Conservation (phyloP, 139 green algal species). For the Haematococcus lacustris region DNA sequence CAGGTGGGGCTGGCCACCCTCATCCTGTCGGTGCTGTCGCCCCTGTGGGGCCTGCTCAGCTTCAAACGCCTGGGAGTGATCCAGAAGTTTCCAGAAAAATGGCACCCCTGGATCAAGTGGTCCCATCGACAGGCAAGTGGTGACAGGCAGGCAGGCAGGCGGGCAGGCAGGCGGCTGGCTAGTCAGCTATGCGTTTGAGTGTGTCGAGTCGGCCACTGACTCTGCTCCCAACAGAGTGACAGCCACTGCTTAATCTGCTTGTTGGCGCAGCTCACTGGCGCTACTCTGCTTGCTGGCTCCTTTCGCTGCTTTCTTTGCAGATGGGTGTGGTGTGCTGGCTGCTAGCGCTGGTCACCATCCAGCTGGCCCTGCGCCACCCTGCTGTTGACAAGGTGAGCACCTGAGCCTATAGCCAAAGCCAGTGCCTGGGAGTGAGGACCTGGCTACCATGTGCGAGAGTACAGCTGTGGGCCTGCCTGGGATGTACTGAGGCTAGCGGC, state of each 20-base stretch:
- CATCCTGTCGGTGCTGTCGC: constrained; percentile 25
- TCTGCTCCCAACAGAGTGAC: too few relatives aligned
- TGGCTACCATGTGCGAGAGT: too few relatives aligned
- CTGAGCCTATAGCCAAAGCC: too few relatives aligned
- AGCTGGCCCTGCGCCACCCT: constrained; percentile 47
- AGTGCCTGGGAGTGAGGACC: too few relatives aligned
- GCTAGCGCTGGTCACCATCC: constrained; percentile 40
- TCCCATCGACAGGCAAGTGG: constrained; percentile 37
- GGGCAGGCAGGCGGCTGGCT: neutral
- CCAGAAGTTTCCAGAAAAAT: constrained; percentile 34
- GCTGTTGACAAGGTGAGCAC: constrained; percentile 28
- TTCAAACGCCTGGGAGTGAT: constrained; percentile 50
- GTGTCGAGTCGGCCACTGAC: too few relatives aligned
- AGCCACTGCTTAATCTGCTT: neutral
- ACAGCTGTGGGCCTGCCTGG: too few relatives aligned
- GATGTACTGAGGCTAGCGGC: too few relatives aligned
- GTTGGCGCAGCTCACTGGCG: neutral
- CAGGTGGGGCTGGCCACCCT: constrained; percentile 45
- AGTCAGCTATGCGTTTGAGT: neutral
- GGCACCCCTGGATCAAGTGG: constrained; percentile 40
- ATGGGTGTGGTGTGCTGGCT: constrained; percentile 37
- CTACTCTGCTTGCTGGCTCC: neutral
- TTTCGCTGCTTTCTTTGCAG: constrained; percentile 7
- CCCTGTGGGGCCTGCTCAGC: constrained; percentile 37
- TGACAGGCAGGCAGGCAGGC: neutral